Evolutionary conservation across 495 filamentous ascomycete genomes (phyloP), one percentile per base, ranked within the genome.

Genomic region (Pyronema domesticum): DNA sequence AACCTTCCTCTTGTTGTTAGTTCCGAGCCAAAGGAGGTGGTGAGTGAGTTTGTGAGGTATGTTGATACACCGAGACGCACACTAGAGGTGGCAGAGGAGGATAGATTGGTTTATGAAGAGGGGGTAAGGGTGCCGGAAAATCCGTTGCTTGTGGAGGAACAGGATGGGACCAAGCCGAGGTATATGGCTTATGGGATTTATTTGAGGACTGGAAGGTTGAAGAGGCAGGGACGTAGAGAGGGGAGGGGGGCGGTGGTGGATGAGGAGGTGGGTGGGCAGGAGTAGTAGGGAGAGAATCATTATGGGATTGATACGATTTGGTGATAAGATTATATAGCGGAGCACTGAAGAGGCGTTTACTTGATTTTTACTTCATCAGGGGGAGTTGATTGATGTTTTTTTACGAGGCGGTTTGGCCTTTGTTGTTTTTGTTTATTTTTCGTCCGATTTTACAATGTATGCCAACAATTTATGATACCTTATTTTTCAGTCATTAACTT

Each of bases 131-230:
- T 94, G 3, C 76, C 74, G 13, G 85, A 91, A 19, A 85, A 94
- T 58, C 85, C 85, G 7, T 70, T 98, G 34, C 86, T 84, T n/a
- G 89, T 96, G 13, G 79, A 76, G 11, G 78, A 84, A 40, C 86
- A 89, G 62, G 91, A 96, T 67, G 72, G 76, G 46, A 70, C 72
- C 36, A 95, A 91, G 74, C 95, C 94, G 74, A 71, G 93, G 58
- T 98, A 98, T 67, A 95, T 88, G 68, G 86, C 88, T 0, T 98
- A 98, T 68, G 72, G 80, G 62, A 89, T 94, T 68, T 96, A 89
- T 89, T 69, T 95, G 61, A 75, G 46, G 39, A 65, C 62, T 6
- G 63, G 63, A 30, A 57, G 61, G 39, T 54, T 65, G 39, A 62
- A 65, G 57, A 60, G 65, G 11, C 51, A 57, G 51, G 64, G 54